A percentile compares a stretch with the other conserved stretches of the same genome.
phyloP scores from a whole-genome alignment of 1,139 yeast species.

The Hyphopichia fennica region DNA sequence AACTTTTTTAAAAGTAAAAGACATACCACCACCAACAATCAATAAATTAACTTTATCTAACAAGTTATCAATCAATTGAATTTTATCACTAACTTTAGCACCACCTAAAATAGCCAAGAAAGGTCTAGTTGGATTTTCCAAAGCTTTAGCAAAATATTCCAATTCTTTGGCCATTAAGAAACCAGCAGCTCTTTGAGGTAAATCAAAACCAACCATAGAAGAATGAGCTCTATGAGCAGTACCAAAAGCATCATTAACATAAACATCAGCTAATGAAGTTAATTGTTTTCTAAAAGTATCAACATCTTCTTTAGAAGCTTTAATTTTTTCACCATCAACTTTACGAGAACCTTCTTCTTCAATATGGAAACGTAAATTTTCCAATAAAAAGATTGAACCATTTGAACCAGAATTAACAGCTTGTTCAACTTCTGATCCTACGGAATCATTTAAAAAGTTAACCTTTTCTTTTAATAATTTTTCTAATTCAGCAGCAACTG shows the following conservation, averaged over 20 bases:
- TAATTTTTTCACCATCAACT: slow-evolving; percentile 84
- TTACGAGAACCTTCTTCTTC: slow-evolving; percentile 92
- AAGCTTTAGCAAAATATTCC: slow-evolving; percentile 93
- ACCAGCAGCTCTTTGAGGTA: slow-evolving; percentile 94
- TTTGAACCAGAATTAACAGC: slow-evolving; percentile 67
- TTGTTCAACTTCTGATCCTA: slow-evolving; percentile 80
- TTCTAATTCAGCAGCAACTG: slow-evolving; percentile 85
- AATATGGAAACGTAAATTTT: slow-evolving; percentile 95
- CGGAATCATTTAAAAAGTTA: slow-evolving; percentile 80
- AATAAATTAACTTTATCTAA: slow-evolving; percentile 89
- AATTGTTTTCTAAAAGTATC: slow-evolving; percentile 82
- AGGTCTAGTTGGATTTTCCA: slow-evolving; percentile 95
- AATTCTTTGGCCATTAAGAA: slow-evolving; percentile 96
- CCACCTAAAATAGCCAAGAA: slow-evolving; percentile 98
- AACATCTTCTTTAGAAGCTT: slow-evolving; percentile 83
- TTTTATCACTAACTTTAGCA: slow-evolving; percentile 97
- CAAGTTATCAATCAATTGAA: slow-evolving; percentile 94
- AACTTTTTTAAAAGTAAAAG: slow-evolving; percentile 95
- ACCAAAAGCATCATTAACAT: slow-evolving; percentile 96
- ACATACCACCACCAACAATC: slow-evolving; percentile 99
- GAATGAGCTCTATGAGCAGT: slow-evolving; percentile 99
- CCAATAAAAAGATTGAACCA: slow-evolving; percentile 81
- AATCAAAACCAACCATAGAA: slow-evolving; percentile 93
- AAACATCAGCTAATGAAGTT: slow-evolving; percentile 90
- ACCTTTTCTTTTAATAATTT: slow-evolving; percentile 68